Evolutionary conservation across 2,329 filamentous ascomycete species (phyloP).

Genomic region (Mariannaea sp.): DNA sequence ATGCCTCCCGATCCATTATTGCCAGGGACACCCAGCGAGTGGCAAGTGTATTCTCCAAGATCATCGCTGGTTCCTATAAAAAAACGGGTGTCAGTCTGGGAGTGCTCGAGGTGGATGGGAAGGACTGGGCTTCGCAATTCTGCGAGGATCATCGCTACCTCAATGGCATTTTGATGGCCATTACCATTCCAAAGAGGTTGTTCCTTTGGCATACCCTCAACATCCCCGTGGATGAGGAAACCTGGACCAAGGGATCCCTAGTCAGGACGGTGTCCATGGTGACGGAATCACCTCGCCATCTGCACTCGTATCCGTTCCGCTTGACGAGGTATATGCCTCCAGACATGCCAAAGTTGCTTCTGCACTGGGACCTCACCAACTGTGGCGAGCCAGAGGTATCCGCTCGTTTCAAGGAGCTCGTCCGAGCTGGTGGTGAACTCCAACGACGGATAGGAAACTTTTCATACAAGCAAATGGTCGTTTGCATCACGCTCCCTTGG

Average conservation of each 20-base stretch:
- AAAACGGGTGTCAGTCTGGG: constrained; percentile 10
- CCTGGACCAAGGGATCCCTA: constrained; percentile 12
- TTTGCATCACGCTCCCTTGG: constrained; percentile 18
- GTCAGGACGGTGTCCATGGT: constrained; percentile 18
- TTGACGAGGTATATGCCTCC: constrained; percentile 4
- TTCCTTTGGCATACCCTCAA: constrained; percentile 15
- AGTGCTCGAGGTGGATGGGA: constrained; percentile 2
- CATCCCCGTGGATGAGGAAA: constrained; percentile 13
- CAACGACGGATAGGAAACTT: constrained; percentile 10
- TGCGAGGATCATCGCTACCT: constrained; percentile 9
- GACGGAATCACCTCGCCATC: constrained; percentile 13
- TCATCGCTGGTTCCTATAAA: constrained; percentile 5
- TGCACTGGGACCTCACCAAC: constrained; percentile 14
- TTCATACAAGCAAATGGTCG: constrained; percentile 21
- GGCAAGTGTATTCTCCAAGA: constrained; percentile 6
- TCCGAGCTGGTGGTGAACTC: constrained; percentile 9
- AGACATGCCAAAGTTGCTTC: constrained; percentile 2
- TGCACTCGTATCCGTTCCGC: constrained; percentile 18
- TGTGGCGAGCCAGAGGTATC: constrained; percentile 8
- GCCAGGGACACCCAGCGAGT: constrained; percentile 9
- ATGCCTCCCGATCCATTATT: constrained; percentile 11
- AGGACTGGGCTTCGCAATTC: constrained; percentile 9
- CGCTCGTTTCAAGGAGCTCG: constrained; percentile 16
- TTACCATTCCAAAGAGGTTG: constrained; percentile 6
- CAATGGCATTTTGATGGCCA: constrained; percentile 15